These are phyloP conservation scores for Neurospora intermedia DNA, from an alignment of 495 filamentous ascomycete genomes.

Conservation along the genomic window DNA sequence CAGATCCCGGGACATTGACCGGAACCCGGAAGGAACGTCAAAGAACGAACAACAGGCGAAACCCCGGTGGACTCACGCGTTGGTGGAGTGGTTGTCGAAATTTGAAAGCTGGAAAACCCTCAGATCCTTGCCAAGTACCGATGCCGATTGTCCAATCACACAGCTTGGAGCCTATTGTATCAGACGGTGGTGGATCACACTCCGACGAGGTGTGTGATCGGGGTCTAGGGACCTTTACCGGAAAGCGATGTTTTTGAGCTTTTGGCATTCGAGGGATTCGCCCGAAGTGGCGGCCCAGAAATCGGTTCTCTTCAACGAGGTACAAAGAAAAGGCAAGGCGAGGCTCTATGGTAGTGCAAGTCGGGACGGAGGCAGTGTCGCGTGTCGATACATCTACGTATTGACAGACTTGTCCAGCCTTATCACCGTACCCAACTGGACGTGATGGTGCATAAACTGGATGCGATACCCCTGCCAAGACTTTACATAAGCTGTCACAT, in stretches of 20 bases:
- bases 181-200: not conserved
- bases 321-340: not conserved
- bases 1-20: not conserved
- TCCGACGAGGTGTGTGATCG: not conserved
- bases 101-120: not conserved
- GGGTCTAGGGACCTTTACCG: not conserved
- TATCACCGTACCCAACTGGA: not conserved
- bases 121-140: not conserved
- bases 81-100: not conserved
- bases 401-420: not conserved
- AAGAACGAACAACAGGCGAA: not conserved
- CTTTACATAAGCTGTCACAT: not conserved
- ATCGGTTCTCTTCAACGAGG: not conserved
- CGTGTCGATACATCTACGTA: not conserved
- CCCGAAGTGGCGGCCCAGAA: not conserved
- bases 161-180: not conserved
- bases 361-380: not conserved
- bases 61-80: not conserved
- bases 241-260: not conserved
- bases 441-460: not conserved
- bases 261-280: not conserved
- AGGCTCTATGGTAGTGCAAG: not conserved
- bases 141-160: not conserved
- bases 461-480: not conserved
- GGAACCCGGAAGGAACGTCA: not conserved